These are phyloP conservation scores for Ramularia endophylla DNA, from an alignment of 2,329 filamentous ascomycete genomes.

Conservation along the genomic window DNA sequence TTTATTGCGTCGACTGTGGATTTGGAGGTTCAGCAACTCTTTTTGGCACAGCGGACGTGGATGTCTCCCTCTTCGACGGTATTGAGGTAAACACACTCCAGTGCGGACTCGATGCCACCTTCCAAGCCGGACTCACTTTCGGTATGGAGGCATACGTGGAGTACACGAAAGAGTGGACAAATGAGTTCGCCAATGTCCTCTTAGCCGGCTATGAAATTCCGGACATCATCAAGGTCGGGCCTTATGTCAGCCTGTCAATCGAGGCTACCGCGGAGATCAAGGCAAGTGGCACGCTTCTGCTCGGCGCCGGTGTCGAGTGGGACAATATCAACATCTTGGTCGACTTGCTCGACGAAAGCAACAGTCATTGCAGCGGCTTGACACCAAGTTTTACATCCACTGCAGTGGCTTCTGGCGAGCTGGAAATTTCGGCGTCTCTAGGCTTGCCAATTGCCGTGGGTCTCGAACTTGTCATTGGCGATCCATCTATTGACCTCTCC, in stretches of 20 bases:
- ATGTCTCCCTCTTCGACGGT: not conserved
- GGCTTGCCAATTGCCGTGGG: constrained; percentile 8
- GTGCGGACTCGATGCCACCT: not conserved
- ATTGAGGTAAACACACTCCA: too few species aligned
- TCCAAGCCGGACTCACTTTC: constrained; percentile 1
- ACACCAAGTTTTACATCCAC: constrained; percentile 1
- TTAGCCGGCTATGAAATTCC: constrained; percentile 2
- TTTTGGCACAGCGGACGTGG: constrained; percentile 1
- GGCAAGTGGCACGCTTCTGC: constrained; percentile 4
- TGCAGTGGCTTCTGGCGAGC: constrained; percentile 3
- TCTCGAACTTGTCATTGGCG: constrained; percentile 6
- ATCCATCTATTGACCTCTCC: not conserved
- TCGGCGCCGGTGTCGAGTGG: constrained; percentile 6
- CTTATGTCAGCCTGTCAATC: constrained; percentile 5
- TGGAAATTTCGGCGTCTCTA: constrained; percentile 1
- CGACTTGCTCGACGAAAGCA: constrained; percentile 2
- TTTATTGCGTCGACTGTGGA: constrained; percentile 5
- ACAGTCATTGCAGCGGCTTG: constrained; percentile 1
- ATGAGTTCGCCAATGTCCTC: not conserved
- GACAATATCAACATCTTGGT: constrained; percentile 2
- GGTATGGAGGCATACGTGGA: constrained; percentile 1
- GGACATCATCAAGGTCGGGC: constrained; percentile 1
- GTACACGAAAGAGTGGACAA: constrained; percentile 1
- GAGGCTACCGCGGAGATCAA: constrained; percentile 1
- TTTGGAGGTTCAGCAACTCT: not conserved